A percentile compares a stretch with the other conserved stretches of the same genome.
These are phyloP conservation scores for Xylaria sp. DNA, from an alignment of 2,329 filamentous ascomycete species.

Conservation along the genomic window DNA sequence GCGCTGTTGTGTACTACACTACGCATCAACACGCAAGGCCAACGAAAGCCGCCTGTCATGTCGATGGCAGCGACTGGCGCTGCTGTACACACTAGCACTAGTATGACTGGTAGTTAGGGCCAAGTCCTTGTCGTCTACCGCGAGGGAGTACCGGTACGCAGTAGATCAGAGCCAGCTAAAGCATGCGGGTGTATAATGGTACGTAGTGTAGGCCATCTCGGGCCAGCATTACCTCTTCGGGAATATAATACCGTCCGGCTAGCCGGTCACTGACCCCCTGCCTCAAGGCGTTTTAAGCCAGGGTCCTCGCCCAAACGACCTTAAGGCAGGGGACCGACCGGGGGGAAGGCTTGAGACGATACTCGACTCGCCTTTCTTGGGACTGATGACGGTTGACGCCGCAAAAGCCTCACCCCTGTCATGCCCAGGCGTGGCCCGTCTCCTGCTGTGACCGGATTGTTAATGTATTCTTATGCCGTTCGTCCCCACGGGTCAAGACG, in stretches of 20 bases:
- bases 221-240: slow-evolving; percentile 49
- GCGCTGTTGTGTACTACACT: slow-evolving; percentile 20
- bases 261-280: slow-evolving; percentile 48
- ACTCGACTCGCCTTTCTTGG: slow-evolving; percentile 52
- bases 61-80: slow-evolving; percentile 5
- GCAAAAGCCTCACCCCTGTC: slow-evolving; percentile 52
- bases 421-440: slow-evolving; percentile 48
- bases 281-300: slow-evolving; percentile 50
- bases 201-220: slow-evolving; percentile 42
- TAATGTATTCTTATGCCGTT: slow-evolving; percentile 61
- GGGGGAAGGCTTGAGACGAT: slow-evolving; percentile 58
- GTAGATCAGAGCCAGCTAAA: slow-evolving; percentile 25
- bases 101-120: slow-evolving; percentile 12
- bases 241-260: slow-evolving; percentile 48
- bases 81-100: slow-evolving; percentile 8
- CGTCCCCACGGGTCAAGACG: slow-evolving; percentile 48
- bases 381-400: slow-evolving; percentile 52
- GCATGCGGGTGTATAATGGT: slow-evolving; percentile 21
- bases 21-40: slow-evolving; percentile 32
- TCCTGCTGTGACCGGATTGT: slow-evolving; percentile 61
- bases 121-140: slow-evolving; percentile 26
- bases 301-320: slow-evolving; percentile 50
- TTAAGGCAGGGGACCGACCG: slow-evolving; percentile 49
- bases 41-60: slow-evolving; percentile 18
- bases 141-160: slow-evolving; percentile 11